A percentile compares a stretch with the other conserved stretches of the same genome.
These are phyloP conservation scores for Eleusine coracana DNA, from an alignment of 176 grass and related monocot species.

Conservation along the genomic window DNA sequence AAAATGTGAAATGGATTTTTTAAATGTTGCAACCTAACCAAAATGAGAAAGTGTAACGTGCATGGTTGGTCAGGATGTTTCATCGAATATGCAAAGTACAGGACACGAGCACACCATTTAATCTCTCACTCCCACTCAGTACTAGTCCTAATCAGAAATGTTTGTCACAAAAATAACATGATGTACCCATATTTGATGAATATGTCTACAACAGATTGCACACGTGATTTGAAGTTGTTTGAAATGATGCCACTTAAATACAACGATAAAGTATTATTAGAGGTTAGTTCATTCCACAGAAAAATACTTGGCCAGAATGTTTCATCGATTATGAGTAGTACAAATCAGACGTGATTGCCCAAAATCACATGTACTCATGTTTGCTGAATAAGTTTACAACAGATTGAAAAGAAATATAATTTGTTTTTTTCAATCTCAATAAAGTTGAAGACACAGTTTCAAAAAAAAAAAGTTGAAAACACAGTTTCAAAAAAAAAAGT, in stretches of 20 bases:
- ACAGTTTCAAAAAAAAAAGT: no score
- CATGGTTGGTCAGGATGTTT: not conserved
- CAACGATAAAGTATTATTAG: no score
- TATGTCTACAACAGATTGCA: not conserved
- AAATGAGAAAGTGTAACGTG: not conserved
- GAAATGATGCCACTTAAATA: no score
- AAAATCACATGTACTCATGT: no score
- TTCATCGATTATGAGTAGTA: no score
- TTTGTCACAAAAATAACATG: not conserved
- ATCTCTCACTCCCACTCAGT: not conserved
- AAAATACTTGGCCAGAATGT: no score
- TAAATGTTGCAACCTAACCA: not conserved
- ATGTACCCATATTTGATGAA: not conserved
- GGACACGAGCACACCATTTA: conserved; percentile 7
- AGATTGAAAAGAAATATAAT: not conserved
- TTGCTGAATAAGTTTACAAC: no score
- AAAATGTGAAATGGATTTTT: not conserved
- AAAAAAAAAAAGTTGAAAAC: no score
- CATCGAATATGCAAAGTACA: conserved; percentile 1
- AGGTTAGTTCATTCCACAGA: no score
- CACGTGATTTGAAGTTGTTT: no score
- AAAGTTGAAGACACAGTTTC: no score
- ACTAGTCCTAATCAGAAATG: not conserved
- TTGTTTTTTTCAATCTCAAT: not conserved
- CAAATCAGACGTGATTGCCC: no score